Conservation (phyloP, 2,329 filamentous ascomycete species). For the Xylariomycetidae sp. region DNA sequence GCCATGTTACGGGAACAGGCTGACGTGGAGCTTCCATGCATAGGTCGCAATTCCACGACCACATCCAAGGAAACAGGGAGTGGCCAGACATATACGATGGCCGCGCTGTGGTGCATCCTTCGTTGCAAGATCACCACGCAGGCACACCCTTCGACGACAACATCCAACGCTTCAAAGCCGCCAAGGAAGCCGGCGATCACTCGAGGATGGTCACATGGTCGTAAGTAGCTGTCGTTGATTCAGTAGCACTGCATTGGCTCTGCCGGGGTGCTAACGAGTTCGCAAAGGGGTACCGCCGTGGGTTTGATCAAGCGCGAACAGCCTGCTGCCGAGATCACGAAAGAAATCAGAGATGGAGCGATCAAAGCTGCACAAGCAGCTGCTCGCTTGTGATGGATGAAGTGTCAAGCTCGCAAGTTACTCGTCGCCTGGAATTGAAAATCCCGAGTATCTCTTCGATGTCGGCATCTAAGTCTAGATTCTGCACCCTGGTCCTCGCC, state of each 20-base stretch:
- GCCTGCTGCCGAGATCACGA: slow-evolving; percentile 24
- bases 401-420: too few species aligned
- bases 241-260: background rate
- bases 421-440: too few species aligned
- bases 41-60: slow-evolving; percentile 27
- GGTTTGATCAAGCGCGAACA: slow-evolving; percentile 20
- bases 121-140: slow-evolving; percentile 17
- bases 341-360: slow-evolving; percentile 18
- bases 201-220: slow-evolving; percentile 27
- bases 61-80: slow-evolving; percentile 20
- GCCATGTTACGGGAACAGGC: background rate
- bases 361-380: too few species aligned
- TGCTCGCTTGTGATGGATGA: too few species aligned
- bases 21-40: background rate
- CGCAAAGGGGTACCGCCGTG: slow-evolving; percentile 22
- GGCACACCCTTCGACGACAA: slow-evolving; percentile 25
- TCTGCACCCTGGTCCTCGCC: too few species aligned
- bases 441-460: too few species aligned
- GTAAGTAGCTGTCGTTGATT: slow-evolving; percentile 17
- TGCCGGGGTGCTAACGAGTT: background rate
- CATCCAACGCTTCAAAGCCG: slow-evolving; percentile 14
- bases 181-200: slow-evolving; percentile 18
- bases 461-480: too few species aligned
- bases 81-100: slow-evolving; percentile 27
- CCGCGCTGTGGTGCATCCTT: slow-evolving; percentile 22